Conservation (phyloP, 768 basidiomycete genomes). For the Chalciporus piperatus region DNA sequence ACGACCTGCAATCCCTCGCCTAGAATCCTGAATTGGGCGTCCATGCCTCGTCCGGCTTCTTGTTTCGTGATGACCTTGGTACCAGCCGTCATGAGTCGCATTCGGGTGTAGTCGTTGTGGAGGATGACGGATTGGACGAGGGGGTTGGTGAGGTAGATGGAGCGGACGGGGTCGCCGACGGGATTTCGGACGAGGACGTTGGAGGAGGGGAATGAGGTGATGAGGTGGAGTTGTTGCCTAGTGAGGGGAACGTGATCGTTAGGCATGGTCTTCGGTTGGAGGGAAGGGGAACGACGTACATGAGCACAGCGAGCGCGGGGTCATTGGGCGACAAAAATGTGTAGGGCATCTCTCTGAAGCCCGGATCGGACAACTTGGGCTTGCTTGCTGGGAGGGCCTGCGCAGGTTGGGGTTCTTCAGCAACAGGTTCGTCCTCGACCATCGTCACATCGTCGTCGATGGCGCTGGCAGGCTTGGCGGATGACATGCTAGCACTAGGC, state of each 20-base stretch:
- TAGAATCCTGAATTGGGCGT: slow-evolving; percentile 70
- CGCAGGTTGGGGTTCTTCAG: neutral
- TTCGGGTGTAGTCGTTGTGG: slow-evolving; percentile 78
- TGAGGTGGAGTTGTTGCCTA: slow-evolving; percentile 74
- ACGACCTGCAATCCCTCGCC: slow-evolving; percentile 84
- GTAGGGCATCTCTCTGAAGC: slow-evolving; percentile 89
- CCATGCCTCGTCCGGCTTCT: slow-evolving; percentile 62
- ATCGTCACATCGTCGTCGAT: slow-evolving; percentile 1
- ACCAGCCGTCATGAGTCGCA: slow-evolving; percentile 89
- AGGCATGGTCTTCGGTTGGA: neutral
- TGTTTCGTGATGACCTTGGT: slow-evolving; percentile 92
- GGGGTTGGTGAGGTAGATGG: slow-evolving; percentile 85
- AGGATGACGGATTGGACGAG: slow-evolving; percentile 77
- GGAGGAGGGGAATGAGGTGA: slow-evolving; percentile 63
- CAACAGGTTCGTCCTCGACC: slow-evolving; percentile 1
- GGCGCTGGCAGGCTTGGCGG: too few relatives aligned
- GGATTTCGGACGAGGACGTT: slow-evolving; percentile 89
- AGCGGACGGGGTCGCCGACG: slow-evolving; percentile 64
- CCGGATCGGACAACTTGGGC: slow-evolving; percentile 28
- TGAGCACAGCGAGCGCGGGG: slow-evolving; percentile 65
- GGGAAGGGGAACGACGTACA: slow-evolving; percentile 50
- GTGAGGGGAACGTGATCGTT: neutral
- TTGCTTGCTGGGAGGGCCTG: neutral
- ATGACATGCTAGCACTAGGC: slow-evolving; percentile 1
- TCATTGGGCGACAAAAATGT: slow-evolving; percentile 74